phyloP scores from a whole-genome alignment of 2,329 filamentous ascomycete genomes.

The Calonectria pauciramosa region DNA sequence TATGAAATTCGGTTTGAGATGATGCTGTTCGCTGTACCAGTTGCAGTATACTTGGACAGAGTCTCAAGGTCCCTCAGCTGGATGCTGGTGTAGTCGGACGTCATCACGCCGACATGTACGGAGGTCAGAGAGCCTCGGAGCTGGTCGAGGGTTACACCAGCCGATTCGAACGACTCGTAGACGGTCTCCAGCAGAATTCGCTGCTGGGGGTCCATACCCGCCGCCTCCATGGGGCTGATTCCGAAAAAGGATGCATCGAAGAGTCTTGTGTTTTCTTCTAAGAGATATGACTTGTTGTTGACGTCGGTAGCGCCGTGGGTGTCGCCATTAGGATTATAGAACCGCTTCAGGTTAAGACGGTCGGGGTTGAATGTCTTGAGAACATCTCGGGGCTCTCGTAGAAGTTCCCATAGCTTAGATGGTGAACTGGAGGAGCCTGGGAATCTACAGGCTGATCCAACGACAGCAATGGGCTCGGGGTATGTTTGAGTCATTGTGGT shows the following conservation, averaged over 20 bases:
- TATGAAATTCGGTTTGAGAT: constrained; percentile 38
- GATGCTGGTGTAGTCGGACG: constrained; percentile 43
- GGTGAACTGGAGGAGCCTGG: not conserved
- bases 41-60: constrained; percentile 18
- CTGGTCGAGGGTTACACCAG: constrained; percentile 16
- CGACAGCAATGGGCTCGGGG: constrained; percentile 7
- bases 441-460: constrained; percentile 5
- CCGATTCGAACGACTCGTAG: constrained; percentile 46
- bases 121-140: constrained; percentile 24
- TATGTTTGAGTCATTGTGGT: constrained; percentile 20
- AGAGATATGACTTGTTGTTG: constrained; percentile 47
- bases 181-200: constrained; percentile 51
- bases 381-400: not conserved
- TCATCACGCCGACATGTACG: constrained; percentile 44
- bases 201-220: constrained; percentile 51
- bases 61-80: constrained; percentile 4
- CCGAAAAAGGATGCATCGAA: constrained; percentile 43
- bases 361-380: not conserved
- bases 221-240: constrained; percentile 32
- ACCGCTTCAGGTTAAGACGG: constrained; percentile 33
- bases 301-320: constrained; percentile 42
- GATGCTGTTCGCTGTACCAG: constrained; percentile 28
- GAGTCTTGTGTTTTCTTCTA: constrained; percentile 33
- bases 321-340: constrained; percentile 38
- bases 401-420: constrained; percentile 3